Base-by-base conservation (phyloP, 768 basidiomycete species). In the Rhodocollybia butyracea region DNA sequence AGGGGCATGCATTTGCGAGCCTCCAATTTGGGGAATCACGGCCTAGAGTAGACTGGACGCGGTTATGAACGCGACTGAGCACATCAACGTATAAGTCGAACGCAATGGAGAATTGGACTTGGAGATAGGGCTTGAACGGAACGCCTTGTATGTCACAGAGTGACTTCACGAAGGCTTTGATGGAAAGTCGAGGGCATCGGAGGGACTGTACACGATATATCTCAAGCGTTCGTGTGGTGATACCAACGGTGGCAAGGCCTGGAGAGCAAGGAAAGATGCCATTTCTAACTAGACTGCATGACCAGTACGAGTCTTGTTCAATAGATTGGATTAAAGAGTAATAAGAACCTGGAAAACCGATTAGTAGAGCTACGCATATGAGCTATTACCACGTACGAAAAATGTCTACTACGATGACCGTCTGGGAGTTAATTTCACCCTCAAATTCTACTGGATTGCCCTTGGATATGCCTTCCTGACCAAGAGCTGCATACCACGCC, bases 91-190 rank as follows among this genome's bases (percentile, higher is more conserved):
- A 62, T 29, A 60, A n/a, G 38, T 62, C 59, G 32, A 56, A 62
- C 3, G 48, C 42, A 26, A 57, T 57, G 3, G 55, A 46, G 42
- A 61, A 57, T 47, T 55, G 54, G 7, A 30, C 31, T 22, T 46
- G 38, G 5, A 46, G 32, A 10, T 59, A 57, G 2, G 50, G 36
- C 13, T 51, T 56, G 46, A 51, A 51, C 0, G 60, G 41, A 15
- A 56, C 50, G 11, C 50, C 45, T 24, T 66, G 59, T 15, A 64
- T 36, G 27, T 66, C 63, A 43, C 56, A 61, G 1, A 68, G 30
- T 1, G 54, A 52, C 34, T 60, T 60, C 5, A 65, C 55, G n/a
- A 59, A 63, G 2, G 60, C 57, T 40, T 68, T 61, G 5, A 64
- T 59, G 1, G 61, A 60, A 5, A 62, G 57, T 17, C 58, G 60